phyloP scores from a whole-genome alignment of 345 rosid genomes.

The Eucalyptus cladocalyx region DNA sequence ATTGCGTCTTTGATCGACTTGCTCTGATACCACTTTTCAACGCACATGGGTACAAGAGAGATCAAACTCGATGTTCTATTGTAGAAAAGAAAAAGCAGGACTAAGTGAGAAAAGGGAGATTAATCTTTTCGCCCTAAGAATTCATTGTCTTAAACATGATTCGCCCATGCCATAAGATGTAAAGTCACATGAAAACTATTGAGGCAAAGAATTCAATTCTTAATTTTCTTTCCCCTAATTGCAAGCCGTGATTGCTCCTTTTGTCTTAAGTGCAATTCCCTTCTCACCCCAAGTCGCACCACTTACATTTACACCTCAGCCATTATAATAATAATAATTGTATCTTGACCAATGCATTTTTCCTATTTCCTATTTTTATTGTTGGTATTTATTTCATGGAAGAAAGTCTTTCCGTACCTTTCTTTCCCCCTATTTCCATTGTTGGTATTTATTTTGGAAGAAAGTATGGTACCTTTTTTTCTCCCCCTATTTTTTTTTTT shows the following conservation, averaged over 20 bases:
- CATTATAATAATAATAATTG: not conserved
- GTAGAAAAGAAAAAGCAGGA: not conserved
- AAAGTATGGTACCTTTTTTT: not conserved
- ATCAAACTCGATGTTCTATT: not conserved
- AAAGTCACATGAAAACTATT: not conserved
- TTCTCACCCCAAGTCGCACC: not conserved
- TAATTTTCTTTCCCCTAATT: not conserved
- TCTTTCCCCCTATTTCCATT: no score
- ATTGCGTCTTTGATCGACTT: not conserved
- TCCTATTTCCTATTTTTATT: not conserved
- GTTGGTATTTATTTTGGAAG: not conserved
- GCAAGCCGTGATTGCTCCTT: not conserved
- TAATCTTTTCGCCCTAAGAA: not conserved
- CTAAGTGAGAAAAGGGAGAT: not conserved
- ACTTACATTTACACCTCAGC: not conserved
- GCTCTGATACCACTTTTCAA: not conserved
- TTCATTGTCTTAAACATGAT: not conserved
- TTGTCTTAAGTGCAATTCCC: not conserved
- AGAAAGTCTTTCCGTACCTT: no score
- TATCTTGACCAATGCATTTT: not conserved
- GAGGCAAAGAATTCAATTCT: not conserved
- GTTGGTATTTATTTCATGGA: not conserved
- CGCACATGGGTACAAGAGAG: not conserved
- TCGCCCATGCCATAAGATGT: not conserved
- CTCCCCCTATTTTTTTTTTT: not conserved